These are phyloP conservation scores for Leishmania aethiopica DNA, from an alignment of 208 protist genomes.

Conservation along the genomic window DNA sequence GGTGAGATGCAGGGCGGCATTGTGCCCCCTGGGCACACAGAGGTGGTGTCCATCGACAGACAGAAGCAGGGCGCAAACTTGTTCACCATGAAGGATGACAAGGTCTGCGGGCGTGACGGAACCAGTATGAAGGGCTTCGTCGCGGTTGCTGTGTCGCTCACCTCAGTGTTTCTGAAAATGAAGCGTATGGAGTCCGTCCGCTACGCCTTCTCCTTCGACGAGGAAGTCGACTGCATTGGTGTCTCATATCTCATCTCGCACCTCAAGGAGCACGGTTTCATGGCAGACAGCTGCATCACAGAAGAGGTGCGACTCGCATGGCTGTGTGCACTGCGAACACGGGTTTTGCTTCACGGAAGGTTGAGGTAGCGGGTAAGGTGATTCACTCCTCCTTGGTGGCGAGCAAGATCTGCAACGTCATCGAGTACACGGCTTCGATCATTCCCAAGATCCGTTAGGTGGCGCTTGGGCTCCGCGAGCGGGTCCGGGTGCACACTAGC, in stretches of 20 bases:
- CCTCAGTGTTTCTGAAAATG: slow-evolving; percentile 36
- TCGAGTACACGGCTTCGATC: slow-evolving; percentile 41
- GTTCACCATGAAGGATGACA: slow-evolving; percentile 49
- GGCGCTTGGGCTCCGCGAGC: slow-evolving; percentile 19
- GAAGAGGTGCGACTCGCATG: slow-evolving; percentile 15
- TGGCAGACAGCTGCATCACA: slow-evolving; percentile 44
- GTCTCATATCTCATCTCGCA: slow-evolving; percentile 28
- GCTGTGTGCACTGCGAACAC: slow-evolving; percentile 43
- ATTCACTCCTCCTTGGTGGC: slow-evolving; percentile 51
- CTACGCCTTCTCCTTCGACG: slow-evolving; percentile 49
- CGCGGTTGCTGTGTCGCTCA: slow-evolving; percentile 42
- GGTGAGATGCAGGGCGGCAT: slow-evolving; percentile 52
- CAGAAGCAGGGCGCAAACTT: slow-evolving; percentile 62
- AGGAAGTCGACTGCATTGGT: slow-evolving; percentile 43
- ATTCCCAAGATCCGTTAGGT: slow-evolving; percentile 39
- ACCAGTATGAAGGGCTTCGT: slow-evolving; percentile 66
- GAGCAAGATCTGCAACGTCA: slow-evolving; percentile 42
- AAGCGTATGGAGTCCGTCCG: slow-evolving; percentile 48
- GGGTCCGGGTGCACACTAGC: slow-evolving; percentile 19
- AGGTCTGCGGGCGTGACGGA: slow-evolving; percentile 47
- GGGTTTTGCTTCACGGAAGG: slow-evolving; percentile 23
- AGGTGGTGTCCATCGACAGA: slow-evolving; percentile 56
- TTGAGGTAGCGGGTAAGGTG: slow-evolving; percentile 39
- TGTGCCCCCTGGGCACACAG: slow-evolving; percentile 49
- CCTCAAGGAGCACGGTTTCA: slow-evolving; percentile 26